Evolutionary conservation across 495 filamentous ascomycete species (phyloP).

Genomic region (Neurospora tetraspora): DNA sequence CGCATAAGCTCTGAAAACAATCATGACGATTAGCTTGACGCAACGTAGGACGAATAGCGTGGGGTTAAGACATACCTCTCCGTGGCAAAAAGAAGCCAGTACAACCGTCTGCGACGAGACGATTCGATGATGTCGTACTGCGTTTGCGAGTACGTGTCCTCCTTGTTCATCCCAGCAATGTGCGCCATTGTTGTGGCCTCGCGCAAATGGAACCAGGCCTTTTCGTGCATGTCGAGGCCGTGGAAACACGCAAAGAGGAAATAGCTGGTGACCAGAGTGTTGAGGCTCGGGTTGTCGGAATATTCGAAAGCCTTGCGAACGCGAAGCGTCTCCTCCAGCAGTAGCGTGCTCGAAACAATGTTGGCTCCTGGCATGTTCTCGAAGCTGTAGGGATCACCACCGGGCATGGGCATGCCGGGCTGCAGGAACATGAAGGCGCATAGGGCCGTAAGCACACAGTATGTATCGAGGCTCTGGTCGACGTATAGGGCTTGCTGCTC

Average conservation of each 20-base stretch:
- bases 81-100: slow-evolving; percentile 62
- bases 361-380: slow-evolving; percentile 44
- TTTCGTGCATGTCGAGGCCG: slow-evolving; percentile 59
- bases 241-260: slow-evolving; percentile 72
- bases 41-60: neutral
- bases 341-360: slow-evolving; percentile 45
- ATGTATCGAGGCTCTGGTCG: slow-evolving; percentile 59
- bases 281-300: slow-evolving; percentile 57
- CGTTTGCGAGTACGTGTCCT: slow-evolving; percentile 40
- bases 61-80: slow-evolving; percentile 45
- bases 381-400: slow-evolving; percentile 40
- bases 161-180: slow-evolving; percentile 51
- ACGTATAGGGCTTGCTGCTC: slow-evolving; percentile 53
- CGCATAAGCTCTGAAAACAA: slow-evolving; percentile 49
- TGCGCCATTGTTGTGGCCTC: slow-evolving; percentile 57
- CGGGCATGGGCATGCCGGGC: slow-evolving; percentile 55
- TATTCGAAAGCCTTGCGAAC: slow-evolving; percentile 68
- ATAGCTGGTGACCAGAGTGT: slow-evolving; percentile 65
- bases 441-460: slow-evolving; percentile 68
- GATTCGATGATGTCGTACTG: slow-evolving; percentile 44
- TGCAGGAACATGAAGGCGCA: slow-evolving; percentile 84
- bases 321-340: slow-evolving; percentile 67
- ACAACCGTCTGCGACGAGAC: slow-evolving; percentile 48
- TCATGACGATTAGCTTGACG: slow-evolving; percentile 9
- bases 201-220: slow-evolving; percentile 64